Base-by-base conservation (phyloP, 441 rosid genomes). In the Populus hybrid region DNA sequence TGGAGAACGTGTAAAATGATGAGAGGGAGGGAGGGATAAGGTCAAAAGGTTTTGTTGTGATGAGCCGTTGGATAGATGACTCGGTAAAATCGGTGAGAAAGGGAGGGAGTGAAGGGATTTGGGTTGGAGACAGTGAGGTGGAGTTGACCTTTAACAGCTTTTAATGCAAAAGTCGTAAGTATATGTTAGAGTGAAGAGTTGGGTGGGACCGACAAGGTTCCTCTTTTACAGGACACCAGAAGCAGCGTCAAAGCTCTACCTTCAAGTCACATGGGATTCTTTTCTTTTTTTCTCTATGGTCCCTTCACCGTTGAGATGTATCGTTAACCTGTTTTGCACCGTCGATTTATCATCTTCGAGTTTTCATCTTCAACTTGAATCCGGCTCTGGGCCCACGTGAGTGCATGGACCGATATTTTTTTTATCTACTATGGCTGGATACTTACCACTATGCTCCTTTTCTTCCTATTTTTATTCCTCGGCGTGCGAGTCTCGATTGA, bases 231-330 rank as follows among this genome's bases (percentile, higher is more conserved):
- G 81, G 84, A 76, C 80, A 85, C 82, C 73, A 86, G 84, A 69
- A 81, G 79, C 83, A 50, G 50, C 83, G 86, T 87, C 88, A 80
- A 89, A 78, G 79, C 83, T 72, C 78, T 2, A 7, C 80, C 79
- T 69, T 26, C 80, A 78, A 85, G 86, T 83, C 84, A 80, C 89
- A 84, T 88, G 89, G 89, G 89, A 89, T 88, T 86, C 90, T 78
- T 74, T 72, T 65, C 64, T 77, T 35, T 31, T 11, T 69, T 28
- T n/a, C 56, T 45, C 18, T 1, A 40, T 3, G 50, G 50, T 40
- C 50, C 50, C 11, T 40, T 40, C 50, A 11, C 50, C 50, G 12
- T 40, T 40, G 50, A 40, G 50, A 40, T 40, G 14, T 40, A 10
- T 40, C 4, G 50, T 40, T 40, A 40, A 40, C 18, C 18, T 12